phyloP scores from a whole-genome alignment of 2,329 filamentous ascomycete species.

The Calonectria leucothoes region DNA sequence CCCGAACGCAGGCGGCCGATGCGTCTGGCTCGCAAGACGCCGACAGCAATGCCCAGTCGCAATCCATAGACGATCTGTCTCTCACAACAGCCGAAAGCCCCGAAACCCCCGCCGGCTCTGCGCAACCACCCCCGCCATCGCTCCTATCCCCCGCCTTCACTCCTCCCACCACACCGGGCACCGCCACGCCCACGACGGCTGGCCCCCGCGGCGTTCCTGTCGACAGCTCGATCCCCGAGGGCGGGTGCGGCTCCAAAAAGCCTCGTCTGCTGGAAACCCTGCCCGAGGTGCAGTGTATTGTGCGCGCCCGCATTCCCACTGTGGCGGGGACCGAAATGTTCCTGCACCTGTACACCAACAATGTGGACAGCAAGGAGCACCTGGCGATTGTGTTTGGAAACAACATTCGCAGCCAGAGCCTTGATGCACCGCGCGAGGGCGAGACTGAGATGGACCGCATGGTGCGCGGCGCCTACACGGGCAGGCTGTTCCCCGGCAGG shows the following conservation, averaged over 20 bases:
- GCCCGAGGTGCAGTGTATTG: conserved; percentile 91
- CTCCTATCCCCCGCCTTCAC: conserved; percentile 90
- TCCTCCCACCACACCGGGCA: conserved; percentile 74
- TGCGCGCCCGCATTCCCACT: conserved; percentile 94
- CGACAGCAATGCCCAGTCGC: conserved; percentile 33
- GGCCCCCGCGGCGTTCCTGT: conserved; percentile 67
- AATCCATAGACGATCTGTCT: conserved; percentile 50
- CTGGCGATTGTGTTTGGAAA: conserved; percentile 96
- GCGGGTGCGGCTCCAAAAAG: conserved; percentile 71
- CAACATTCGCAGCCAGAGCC: conserved; percentile 78
- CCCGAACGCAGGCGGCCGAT: conserved; percentile 47
- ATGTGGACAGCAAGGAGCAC: conserved; percentile 94
- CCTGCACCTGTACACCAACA: conserved; percentile 93
- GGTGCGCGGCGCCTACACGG: conserved; percentile 93
- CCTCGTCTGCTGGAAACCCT: conserved; percentile 81
- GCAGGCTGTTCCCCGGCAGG: conserved; percentile 86
- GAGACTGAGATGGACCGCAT: conserved; percentile 92
- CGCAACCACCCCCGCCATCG: conserved; percentile 65
- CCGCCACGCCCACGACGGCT: conserved; percentile 60
- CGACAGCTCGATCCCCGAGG: conserved; percentile 67
- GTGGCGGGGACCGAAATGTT: conserved; percentile 96
- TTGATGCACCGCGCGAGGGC: conserved; percentile 78
- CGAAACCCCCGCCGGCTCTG: conserved; percentile 30
- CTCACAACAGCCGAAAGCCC: conserved; percentile 43
- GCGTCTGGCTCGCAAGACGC: conserved; percentile 25